phyloP scores from a whole-genome alignment of 2,329 filamentous ascomycete genomes.

The Colletotrichum tofieldiae region DNA sequence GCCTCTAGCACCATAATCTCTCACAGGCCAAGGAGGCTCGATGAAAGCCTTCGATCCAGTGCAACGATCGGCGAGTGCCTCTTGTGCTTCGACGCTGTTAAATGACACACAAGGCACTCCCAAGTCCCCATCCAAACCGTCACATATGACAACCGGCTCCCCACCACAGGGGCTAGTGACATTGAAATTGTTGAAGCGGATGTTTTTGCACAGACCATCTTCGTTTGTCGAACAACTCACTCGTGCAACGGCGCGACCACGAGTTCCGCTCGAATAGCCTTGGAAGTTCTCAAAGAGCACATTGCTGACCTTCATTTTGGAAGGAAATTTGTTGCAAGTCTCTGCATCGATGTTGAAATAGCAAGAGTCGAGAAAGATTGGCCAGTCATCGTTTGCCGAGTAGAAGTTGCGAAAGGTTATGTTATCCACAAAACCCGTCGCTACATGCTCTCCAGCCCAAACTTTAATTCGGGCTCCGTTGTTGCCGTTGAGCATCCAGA shows the following conservation, averaged over 20 bases:
- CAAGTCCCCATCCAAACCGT: constrained; percentile 59
- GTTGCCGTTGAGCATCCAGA: constrained; percentile 67
- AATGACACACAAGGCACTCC: constrained; percentile 55
- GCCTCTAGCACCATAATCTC: constrained; percentile 11
- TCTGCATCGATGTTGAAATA: constrained; percentile 70
- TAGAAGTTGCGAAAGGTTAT: constrained; percentile 74
- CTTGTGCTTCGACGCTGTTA: constrained; percentile 51
- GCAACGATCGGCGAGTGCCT: constrained; percentile 52
- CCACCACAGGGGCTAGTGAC: constrained; percentile 65
- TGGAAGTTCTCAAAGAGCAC: constrained; percentile 72
- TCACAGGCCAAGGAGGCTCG: constrained; percentile 33
- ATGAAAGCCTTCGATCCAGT: constrained; percentile 47
- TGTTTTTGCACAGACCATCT: constrained; percentile 69
- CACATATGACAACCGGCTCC: constrained; percentile 64
- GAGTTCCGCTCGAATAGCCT: constrained; percentile 70
- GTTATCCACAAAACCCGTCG: constrained; percentile 74
- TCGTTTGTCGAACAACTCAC: constrained; percentile 68
- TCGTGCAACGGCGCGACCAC: constrained; percentile 68
- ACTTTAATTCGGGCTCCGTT: constrained; percentile 73
- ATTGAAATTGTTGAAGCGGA: constrained; percentile 69
- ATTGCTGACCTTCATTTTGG: constrained; percentile 71
- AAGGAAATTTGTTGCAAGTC: constrained; percentile 68
- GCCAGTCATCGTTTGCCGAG: constrained; percentile 71
- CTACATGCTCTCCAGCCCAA: constrained; percentile 71
- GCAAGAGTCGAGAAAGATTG: constrained; percentile 73